Base-by-base conservation (phyloP, 2,329 filamentous ascomycete genomes). In the Fusarium devonianum region DNA sequence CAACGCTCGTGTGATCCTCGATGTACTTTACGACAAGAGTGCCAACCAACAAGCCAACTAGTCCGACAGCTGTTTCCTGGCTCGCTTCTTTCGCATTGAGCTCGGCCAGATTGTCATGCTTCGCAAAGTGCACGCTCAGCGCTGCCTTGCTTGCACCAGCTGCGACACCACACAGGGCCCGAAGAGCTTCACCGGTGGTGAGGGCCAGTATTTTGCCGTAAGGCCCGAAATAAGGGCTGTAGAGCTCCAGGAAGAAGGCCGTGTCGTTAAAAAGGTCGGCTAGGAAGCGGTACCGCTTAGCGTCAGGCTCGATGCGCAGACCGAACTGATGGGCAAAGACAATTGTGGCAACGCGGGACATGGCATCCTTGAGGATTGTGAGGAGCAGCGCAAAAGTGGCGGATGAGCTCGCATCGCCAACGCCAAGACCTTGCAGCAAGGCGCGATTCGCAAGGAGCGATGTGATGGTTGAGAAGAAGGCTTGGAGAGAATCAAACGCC, bases 71-170 rank as follows among this genome's bases (percentile, higher is more conserved):
- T 0, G 93, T 97, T 73, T 97, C 94, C 74, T 97, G 94, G 59
- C 90, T 95, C 10, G 92, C 92, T 69, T 97, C 93, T 81, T 96
- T 86, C 47, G 93, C 92, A 73, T 97, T 97, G 47, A 99, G 79
- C 71, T 97, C 93, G 2, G 90, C 93, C 33, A 97, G 74, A 69
- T 97, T 97, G 26, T 91, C 90, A 67, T 86, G 85, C 60, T 80
- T 84, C 7, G 93, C 92, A 76, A 99, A 97, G 73, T 99, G 94
- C 9, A 90, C 89, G 67, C 90, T 94, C 61, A 99, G 74, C 53
- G 89, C 92, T 2, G 93, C 93, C 72, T 97, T 97, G 56, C 90
- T 89, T 44, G 90, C 92, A 10, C 89, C 91, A 1, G 91, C 93
- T 0, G 93, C 90, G 5, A 97, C 92, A 18, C 93, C 94, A 67